Percentiles rank a stretch among this genome's conserved stretches.
phyloP scores from a whole-genome alignment of 345 rosid genomes.

The Noccaea caerulescens region DNA sequence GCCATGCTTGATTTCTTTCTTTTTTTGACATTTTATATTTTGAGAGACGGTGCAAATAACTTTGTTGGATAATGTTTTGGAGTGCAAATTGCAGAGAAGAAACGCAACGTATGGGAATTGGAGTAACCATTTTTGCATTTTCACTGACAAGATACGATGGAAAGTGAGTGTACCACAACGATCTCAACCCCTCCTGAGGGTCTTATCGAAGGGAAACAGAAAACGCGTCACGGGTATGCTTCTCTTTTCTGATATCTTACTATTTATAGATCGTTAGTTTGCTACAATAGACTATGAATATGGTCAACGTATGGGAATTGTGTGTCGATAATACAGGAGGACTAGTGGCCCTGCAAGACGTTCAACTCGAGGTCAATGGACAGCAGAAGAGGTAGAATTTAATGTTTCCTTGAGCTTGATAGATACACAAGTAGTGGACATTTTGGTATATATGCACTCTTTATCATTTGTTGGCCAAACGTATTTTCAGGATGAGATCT shows the following conservation, averaged over 20 bases:
- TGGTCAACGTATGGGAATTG: conserved; percentile 1
- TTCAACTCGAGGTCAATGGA: conserved; percentile 98
- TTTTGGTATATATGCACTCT: neutral
- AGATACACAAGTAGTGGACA: conserved; percentile 17
- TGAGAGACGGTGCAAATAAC: conserved; percentile 35
- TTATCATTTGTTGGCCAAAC: conserved; percentile 12
- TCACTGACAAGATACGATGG: conserved; percentile 60
- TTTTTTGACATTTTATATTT: neutral
- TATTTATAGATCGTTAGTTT: neutral
- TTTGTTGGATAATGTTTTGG: conserved; percentile 59
- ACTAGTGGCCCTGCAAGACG: conserved; percentile 97
- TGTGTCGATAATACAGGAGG: conserved; percentile 58
- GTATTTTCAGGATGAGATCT: conserved; percentile 79
- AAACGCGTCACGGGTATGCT: conserved; percentile 78
- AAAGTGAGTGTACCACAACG: conserved; percentile 56
- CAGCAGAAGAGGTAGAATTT: conserved; percentile 86
- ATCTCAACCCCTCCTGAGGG: conserved; percentile 65
- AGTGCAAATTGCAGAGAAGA: conserved; percentile 51
- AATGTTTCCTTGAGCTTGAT: conserved; percentile 29
- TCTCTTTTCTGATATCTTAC: neutral
- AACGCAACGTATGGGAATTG: conserved; percentile 57
- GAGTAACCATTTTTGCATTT: conserved; percentile 51
- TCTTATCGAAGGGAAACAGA: conserved; percentile 51
- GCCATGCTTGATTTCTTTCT: conserved; percentile 2
- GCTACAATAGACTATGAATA: neutral